Percentiles rank a stretch among this genome's conserved stretches.
phyloP scores from a whole-genome alignment of 1,284 basidiomycete genomes.

The Taiwanofungus camphoratus region DNA sequence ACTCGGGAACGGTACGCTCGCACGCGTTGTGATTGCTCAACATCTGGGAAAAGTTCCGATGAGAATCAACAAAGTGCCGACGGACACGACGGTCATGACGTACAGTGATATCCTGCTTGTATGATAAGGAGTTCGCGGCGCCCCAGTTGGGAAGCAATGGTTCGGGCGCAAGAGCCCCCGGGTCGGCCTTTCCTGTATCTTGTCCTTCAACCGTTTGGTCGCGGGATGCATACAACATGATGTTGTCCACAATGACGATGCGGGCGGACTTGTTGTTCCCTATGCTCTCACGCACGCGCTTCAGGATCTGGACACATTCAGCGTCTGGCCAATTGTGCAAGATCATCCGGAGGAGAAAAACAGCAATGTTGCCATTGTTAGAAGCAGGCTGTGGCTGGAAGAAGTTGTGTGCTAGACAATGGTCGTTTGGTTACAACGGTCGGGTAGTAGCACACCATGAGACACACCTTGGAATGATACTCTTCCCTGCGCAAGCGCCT shows the following conservation, averaged over 20 bases:
- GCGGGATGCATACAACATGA: conserved; percentile 11
- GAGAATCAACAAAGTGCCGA: neutral
- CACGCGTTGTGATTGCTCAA: conserved; percentile 12
- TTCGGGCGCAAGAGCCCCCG: conserved; percentile 8
- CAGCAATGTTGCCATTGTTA: conserved; percentile 29
- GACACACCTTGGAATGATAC: conserved; percentile 17
- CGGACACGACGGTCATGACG: neutral
- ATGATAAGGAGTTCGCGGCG: conserved; percentile 9
- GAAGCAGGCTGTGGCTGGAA: conserved; percentile 49
- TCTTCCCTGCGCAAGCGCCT: conserved; percentile 18
- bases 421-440: neutral
- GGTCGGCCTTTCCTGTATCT: conserved; percentile 4
- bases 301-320: conserved; percentile 14
- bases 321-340: conserved; percentile 69
- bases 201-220: conserved; percentile 6
- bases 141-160: conserved; percentile 13
- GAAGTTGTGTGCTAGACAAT: conserved; percentile 54
- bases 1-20: conserved; percentile 11
- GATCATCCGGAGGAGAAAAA: conserved; percentile 62
- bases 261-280: conserved; percentile 5
- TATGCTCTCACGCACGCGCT: conserved; percentile 5
- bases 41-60: conserved; percentile 5
- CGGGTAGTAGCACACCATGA: neutral
- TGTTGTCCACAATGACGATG: conserved; percentile 13
- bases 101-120: conserved; percentile 14